Evolutionary conservation across 805 yeast genomes (phyloP), one percentile per base, ranked within the genome.

Genomic region (Starmerella tilneyi): DNA sequence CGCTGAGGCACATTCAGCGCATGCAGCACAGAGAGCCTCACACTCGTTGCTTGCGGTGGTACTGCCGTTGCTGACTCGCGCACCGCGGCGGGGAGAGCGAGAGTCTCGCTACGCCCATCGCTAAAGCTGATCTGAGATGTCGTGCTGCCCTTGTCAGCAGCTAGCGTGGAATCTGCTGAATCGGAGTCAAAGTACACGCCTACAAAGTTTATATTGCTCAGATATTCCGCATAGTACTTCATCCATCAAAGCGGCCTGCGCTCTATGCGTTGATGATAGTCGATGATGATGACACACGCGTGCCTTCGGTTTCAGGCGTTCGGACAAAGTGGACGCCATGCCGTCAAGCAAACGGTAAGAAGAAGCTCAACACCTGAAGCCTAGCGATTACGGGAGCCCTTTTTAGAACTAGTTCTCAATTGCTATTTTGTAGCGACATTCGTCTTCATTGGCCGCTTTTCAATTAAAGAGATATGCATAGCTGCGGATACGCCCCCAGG

Each of bases 161-260:
- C 38, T 9, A 34, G 5, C 22, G 16, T 9, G 22, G 31, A 20
- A 6, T 22, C 12, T 15, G 7, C 30, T 4, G 22, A 4, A 7
- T 11, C 30, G 17, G 7, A 24, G 13, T 17, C 41, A 13, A 38
- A 12, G 19, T 38, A 38, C 17, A 38, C 26, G 9, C 41, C 33
- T 19, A 38, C 41, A 28, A 20, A 38, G 24, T 38, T 27, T 17
- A 38, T 26, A 20, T 38, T 38, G 33, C 41, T 38, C 41, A 38
- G 19, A 26, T 27, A 38, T 13, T 38, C 41, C 5, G 41, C 41
- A 38, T 38, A 38, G 33, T 38, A 38, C 21, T 38, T 38, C 37
- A 40, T 9, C 24, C 35, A 26, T 41, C 32, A 24, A 44, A 5
- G 22, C 43, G 31, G 13, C 31, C 31, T 28, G 16, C 31, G 15